Evolutionary conservation across 2,329 filamentous ascomycete species (phyloP), one percentile per base, ranked within the genome.

Genomic region (Aureobasidium musti): DNA sequence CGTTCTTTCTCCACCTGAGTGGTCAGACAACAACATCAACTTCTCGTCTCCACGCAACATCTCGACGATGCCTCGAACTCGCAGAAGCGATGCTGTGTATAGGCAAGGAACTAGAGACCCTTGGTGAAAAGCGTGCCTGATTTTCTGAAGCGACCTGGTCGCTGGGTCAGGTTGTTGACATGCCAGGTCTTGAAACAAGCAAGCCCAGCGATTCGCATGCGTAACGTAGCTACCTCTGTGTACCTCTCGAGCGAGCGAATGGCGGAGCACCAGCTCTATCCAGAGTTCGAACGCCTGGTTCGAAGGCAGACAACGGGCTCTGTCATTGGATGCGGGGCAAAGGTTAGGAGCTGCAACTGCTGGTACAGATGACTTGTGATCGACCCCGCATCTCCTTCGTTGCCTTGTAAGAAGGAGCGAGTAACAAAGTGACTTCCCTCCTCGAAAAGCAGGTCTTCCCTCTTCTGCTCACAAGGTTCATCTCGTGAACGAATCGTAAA

Each of bases 331-430:
- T 35, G 60, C 47, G 45, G 47, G 47, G 47, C 60, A 43, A 43
- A 53, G 47, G 60, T 63, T 47, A 33, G 56, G 33, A 47, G 41
- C 39, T 60, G 26, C 33, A 63, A 45, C 59, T 63, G 43, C 45
- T 63, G 45, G n/a, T 49, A 63, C 45, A 63, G 28, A 14, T 28
- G 43, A 63, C 59, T 63, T 49, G 59, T 60, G 56, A 63, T 63
- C 59, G 33, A 63, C 59, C 59, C 59, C 59, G 59, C 59, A 63
- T 50, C 59, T 63, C 26, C 10, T 26, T 39, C 41, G 56, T 33
- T 35, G 54, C 54, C 54, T 59, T 11, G 57, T 47, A 63, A 33
- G 59, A 50, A 63, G 59, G 30, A 37, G 45, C 59, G 13, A 39
- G 23, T 33, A 21, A 63, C 45, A 39, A 19, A 49, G 59, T 63